These are phyloP conservation scores for Lachancea quebecensis DNA, from an alignment of 805 yeast species.

Conservation along the genomic window DNA sequence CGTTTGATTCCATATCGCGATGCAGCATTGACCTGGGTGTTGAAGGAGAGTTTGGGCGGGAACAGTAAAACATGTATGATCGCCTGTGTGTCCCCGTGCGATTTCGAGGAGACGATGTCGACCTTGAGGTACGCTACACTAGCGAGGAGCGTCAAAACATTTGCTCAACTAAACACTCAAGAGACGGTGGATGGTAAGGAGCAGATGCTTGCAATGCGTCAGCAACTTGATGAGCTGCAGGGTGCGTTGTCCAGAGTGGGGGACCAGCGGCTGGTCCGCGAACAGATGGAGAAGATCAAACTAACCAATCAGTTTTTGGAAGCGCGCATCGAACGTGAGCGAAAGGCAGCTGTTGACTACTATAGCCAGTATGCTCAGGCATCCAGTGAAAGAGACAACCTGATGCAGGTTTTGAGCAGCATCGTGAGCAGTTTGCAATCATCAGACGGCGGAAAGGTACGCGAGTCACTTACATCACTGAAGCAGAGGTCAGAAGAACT, in stretches of 20 bases:
- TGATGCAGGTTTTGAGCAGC: constrained; percentile 1
- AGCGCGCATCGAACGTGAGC: constrained; percentile 14
- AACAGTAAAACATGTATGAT: constrained; percentile 82
- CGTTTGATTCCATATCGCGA: constrained; percentile 64
- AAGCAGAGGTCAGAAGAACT: not conserved
- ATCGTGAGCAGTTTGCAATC: constrained; percentile 4
- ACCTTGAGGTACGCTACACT: constrained; percentile 74
- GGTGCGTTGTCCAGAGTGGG: constrained; percentile 24
- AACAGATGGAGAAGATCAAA: constrained; percentile 23
- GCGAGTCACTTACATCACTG: not conserved
- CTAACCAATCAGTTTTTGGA: constrained; percentile 12
- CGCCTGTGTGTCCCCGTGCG: constrained; percentile 79
- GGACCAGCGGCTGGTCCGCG: constrained; percentile 13
- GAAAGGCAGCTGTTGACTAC: constrained; percentile 3
- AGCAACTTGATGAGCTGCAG: constrained; percentile 35
- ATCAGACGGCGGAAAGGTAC: not conserved
- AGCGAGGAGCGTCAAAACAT: constrained; percentile 61
- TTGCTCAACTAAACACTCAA: constrained; percentile 34
- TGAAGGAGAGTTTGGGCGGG: constrained; percentile 74
- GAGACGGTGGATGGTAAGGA: constrained; percentile 16
- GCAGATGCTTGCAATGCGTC: constrained; percentile 33
- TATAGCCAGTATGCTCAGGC: constrained; percentile 3
- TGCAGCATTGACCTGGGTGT: constrained; percentile 64
- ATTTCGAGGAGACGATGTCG: constrained; percentile 68
- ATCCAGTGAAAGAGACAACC: constrained; percentile 1